Evolutionary conservation across 495 filamentous ascomycete species (phyloP).

Genomic region (Melanomma pulvis-pyrius): DNA sequence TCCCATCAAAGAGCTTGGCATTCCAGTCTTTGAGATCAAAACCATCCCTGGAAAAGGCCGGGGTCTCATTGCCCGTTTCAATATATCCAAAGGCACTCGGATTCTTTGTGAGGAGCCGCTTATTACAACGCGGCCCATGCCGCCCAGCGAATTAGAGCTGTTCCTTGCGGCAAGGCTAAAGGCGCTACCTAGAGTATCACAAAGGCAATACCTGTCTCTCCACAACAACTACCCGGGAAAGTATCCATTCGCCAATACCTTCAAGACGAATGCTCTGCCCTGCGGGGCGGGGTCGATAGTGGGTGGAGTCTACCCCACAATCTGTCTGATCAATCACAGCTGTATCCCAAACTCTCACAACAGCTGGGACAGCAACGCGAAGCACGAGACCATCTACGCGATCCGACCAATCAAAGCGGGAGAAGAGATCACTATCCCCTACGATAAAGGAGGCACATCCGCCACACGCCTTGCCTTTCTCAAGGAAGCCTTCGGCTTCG

Average conservation of each 20-base stretch:
- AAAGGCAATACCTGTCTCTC: constrained; percentile 48
- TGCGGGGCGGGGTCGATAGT: constrained; percentile 14
- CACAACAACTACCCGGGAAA: constrained; percentile 50
- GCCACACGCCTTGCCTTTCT: constrained; percentile 21
- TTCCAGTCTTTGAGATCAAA: constrained; percentile 33
- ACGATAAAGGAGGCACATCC: constrained; percentile 24
- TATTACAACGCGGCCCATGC: constrained; percentile 42
- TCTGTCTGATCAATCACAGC: constrained; percentile 38
- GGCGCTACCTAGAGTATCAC: constrained; percentile 43
- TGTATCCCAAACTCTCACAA: constrained; percentile 39
- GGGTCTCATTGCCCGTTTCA: constrained; percentile 45
- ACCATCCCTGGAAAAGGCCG: constrained; percentile 47
- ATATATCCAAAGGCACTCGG: constrained; percentile 48
- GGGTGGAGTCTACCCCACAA: constrained; percentile 31
- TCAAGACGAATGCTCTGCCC: constrained; percentile 35
- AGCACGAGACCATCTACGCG: constrained; percentile 36
- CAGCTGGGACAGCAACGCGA: constrained; percentile 34
- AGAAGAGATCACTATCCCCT: constrained; percentile 41
- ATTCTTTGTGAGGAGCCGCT: constrained; percentile 50
- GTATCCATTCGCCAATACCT: constrained; percentile 28
- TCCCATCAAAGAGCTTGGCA: constrained; percentile 20
- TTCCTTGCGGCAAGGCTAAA: constrained; percentile 43
- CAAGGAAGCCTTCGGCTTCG: constrained; percentile 30
- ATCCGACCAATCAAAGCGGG: constrained; percentile 26
- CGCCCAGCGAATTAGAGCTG: constrained; percentile 33